Conservation (phyloP, 2,329 filamentous ascomycete genomes). For the Arthrobotrys megalospora region DNA sequence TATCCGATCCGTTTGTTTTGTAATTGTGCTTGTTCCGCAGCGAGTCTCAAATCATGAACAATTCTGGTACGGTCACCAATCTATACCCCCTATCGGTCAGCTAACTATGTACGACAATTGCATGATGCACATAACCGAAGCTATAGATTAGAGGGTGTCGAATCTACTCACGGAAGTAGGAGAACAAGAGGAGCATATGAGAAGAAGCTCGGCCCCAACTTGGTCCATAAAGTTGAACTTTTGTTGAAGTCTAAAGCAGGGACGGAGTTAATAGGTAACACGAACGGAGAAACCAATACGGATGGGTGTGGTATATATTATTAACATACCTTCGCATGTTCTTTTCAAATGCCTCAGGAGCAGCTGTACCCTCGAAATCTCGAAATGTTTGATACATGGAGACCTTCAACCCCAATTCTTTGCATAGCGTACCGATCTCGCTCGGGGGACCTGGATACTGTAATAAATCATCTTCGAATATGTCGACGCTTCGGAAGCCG, state of each 20-base stretch:
- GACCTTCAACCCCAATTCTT: constrained; percentile 62
- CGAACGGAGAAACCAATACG: constrained; percentile 40
- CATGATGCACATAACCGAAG: neutral
- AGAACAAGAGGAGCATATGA: constrained; percentile 62
- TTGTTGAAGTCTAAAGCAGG: constrained; percentile 53
- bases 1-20: constrained; percentile 62
- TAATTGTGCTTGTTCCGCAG: constrained; percentile 61
- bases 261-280: constrained; percentile 50
- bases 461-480: constrained; percentile 62
- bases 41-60: constrained; percentile 61
- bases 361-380: constrained; percentile 62
- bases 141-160: neutral
- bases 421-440: constrained; percentile 59
- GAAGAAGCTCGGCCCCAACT: constrained; percentile 61
- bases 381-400: constrained; percentile 62
- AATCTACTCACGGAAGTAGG: constrained; percentile 60
- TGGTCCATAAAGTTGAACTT: constrained; percentile 62
- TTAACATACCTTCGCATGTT: constrained; percentile 61
- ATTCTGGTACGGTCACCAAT: constrained; percentile 61
- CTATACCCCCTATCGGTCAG: constrained; percentile 51
- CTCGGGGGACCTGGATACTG: constrained; percentile 60
- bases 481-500: constrained; percentile 61
- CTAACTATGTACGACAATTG: constrained; percentile 39
- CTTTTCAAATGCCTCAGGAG: constrained; percentile 60
- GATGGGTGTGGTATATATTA: constrained; percentile 48